Percentiles rank a stretch among this genome's conserved stretches.
These are phyloP conservation scores for Porphyrellus cyaneotinctus DNA, from an alignment of 768 basidiomycete species.

Conservation along the genomic window DNA sequence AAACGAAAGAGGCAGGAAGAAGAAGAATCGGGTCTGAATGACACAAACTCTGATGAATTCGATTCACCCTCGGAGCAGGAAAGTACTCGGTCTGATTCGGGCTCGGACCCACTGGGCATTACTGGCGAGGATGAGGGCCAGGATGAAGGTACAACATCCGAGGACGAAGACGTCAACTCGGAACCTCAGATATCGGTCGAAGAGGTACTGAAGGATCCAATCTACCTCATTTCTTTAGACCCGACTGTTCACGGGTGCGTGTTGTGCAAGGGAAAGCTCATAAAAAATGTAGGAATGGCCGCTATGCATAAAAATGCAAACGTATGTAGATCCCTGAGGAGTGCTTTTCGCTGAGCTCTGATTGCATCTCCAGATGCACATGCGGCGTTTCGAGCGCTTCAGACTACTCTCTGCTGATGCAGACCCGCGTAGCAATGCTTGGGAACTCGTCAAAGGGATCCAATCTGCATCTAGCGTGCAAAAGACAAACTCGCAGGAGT, in stretches of 20 bases:
- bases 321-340: conserved; percentile 43
- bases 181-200: conserved; percentile 48
- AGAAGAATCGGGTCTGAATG: conserved; percentile 68
- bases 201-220: conserved; percentile 58
- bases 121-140: conserved; percentile 23
- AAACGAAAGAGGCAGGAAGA: conserved; percentile 55
- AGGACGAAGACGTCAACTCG: conserved; percentile 26
- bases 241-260: conserved; percentile 58
- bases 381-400: conserved; percentile 55
- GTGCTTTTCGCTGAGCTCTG: not conserved
- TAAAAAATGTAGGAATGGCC: conserved; percentile 57
- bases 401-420: conserved; percentile 36
- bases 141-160: conserved; percentile 26
- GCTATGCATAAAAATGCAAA: conserved; percentile 56
- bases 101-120: too few relatives aligned
- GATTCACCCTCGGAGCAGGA: conserved; percentile 44
- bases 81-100: conserved; percentile 27
- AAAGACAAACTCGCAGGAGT: conserved; percentile 12
- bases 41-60: conserved; percentile 72
- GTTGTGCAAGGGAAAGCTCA: conserved; percentile 67
- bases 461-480: conserved; percentile 1
- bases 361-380: conserved; percentile 54
- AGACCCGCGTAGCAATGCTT: conserved; percentile 45
- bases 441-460: conserved; percentile 34
- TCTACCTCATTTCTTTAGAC: conserved; percentile 56